A percentile compares a stretch with the other conserved stretches of the same genome.
Conservation (phyloP, 2,329 filamentous ascomycete species). For the Nigrospora sphaerica region DNA sequence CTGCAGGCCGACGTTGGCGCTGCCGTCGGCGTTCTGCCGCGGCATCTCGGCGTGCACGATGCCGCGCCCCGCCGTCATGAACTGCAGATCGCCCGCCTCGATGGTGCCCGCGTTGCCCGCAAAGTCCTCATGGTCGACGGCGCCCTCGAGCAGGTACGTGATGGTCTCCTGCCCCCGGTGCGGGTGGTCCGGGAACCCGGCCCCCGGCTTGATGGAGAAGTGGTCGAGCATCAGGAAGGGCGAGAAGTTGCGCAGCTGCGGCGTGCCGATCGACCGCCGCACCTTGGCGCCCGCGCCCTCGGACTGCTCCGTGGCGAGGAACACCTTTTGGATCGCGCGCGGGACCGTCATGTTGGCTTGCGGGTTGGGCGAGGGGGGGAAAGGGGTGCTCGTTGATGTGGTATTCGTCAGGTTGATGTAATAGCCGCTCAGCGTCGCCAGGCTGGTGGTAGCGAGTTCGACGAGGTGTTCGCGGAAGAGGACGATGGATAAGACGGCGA, state of each 20-base stretch:
- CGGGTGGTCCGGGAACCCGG: slow-evolving; percentile 87
- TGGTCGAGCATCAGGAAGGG: slow-evolving; percentile 97
- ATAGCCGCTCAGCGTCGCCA: slow-evolving; percentile 11
- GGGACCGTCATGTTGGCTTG: slow-evolving; percentile 56
- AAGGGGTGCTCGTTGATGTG: neutral
- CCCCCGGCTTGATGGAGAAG: slow-evolving; percentile 71
- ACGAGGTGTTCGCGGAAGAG: slow-evolving; percentile 23
- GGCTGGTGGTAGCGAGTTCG: slow-evolving; percentile 14
- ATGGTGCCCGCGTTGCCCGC: slow-evolving; percentile 62
- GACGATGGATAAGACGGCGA: slow-evolving; percentile 28
- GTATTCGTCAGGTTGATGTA: slow-evolving; percentile 5
- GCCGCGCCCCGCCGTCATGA: slow-evolving; percentile 91
- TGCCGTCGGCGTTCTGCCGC: slow-evolving; percentile 66
- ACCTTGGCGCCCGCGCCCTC: slow-evolving; percentile 87
- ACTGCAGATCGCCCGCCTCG: slow-evolving; percentile 82
- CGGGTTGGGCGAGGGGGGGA: slow-evolving; percentile 5
- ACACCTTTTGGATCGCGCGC: slow-evolving; percentile 73
- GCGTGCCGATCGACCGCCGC: slow-evolving; percentile 79
- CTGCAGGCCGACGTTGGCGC: slow-evolving; percentile 79
- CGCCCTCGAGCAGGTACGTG: slow-evolving; percentile 82
- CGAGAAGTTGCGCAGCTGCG: slow-evolving; percentile 75
- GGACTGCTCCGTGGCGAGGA: slow-evolving; percentile 76
- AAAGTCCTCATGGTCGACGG: slow-evolving; percentile 26
- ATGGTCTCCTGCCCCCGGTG: slow-evolving; percentile 70
- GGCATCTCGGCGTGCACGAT: slow-evolving; percentile 98